Conservation (phyloP, 116 monocot species). For the Cymodocea nodosa region DNA sequence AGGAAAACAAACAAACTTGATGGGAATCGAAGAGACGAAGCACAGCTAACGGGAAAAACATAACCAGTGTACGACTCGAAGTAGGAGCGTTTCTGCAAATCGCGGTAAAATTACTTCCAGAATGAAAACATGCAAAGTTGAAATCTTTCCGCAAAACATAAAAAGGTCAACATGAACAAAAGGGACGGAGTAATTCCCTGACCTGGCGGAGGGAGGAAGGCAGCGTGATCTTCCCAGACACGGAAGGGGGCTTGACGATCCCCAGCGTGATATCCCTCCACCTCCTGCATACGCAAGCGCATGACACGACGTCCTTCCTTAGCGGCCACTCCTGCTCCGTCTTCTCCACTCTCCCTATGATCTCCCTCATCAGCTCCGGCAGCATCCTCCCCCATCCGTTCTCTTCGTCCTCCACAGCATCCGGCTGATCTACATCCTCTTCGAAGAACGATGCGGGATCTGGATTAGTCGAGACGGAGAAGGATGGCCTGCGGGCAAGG, state of each 20-base stretch:
- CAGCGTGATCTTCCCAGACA: slow-evolving; percentile 57
- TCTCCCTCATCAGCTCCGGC: slow-evolving; percentile 67
- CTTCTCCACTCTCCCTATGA: slow-evolving; percentile 48
- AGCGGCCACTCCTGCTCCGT: slow-evolving; percentile 47
- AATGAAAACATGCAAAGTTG: no score
- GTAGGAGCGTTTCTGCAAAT: no score
- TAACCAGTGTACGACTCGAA: no score
- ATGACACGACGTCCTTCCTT: slow-evolving; percentile 45
- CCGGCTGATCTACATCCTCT: neutral
- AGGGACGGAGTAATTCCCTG: neutral
- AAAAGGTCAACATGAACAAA: neutral
- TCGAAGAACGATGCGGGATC: neutral
- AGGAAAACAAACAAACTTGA: neutral
- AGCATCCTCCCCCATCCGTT: slow-evolving; percentile 41
- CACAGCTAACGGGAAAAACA: neutral
- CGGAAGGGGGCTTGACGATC: slow-evolving; percentile 28
- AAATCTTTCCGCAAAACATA: neutral
- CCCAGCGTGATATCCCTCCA: slow-evolving; percentile 47
- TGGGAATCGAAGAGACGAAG: neutral
- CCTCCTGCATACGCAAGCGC: slow-evolving; percentile 54
- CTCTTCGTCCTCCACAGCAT: slow-evolving; percentile 10
- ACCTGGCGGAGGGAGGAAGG: slow-evolving; percentile 85
- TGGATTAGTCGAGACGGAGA: neutral
- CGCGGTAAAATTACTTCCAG: no score
- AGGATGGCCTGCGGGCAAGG: neutral